Conservation (phyloP, 352 stramenopile species). For the Globisporangium megalacanthum region DNA sequence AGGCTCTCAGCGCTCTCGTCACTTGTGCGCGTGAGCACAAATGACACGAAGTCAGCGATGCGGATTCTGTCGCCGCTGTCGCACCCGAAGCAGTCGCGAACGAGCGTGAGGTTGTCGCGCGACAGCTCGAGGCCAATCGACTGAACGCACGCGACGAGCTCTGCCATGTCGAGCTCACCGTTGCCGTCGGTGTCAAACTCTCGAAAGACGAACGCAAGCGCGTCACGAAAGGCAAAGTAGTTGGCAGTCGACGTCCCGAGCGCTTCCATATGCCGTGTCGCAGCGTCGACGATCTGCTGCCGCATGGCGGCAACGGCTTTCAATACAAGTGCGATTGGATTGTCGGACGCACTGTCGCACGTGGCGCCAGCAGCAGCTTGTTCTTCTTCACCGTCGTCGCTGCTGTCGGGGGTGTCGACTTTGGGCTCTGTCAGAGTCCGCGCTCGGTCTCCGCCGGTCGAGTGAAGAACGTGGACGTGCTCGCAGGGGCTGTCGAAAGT, state of each 20-base stretch:
- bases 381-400: not conserved
- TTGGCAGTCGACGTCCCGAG: slow-evolving; percentile 20
- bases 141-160: slow-evolving; percentile 44
- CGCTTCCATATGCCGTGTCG: slow-evolving; percentile 20
- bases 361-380: not conserved
- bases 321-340: slow-evolving; percentile 23
- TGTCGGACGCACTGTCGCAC: slow-evolving; percentile 8
- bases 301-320: slow-evolving; percentile 29
- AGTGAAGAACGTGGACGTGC: no score
- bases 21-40: slow-evolving; percentile 37
- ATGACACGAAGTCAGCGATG: slow-evolving; percentile 72
- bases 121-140: slow-evolving; percentile 43
- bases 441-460: not conserved
- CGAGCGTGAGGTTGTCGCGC: slow-evolving; percentile 30
- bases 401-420: not conserved
- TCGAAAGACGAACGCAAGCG: slow-evolving; percentile 42
- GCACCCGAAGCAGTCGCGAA: slow-evolving; percentile 49
- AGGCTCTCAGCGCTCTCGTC: slow-evolving; percentile 18
- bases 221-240: slow-evolving; percentile 51
- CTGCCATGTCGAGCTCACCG: slow-evolving; percentile 44
- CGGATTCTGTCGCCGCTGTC: slow-evolving; percentile 28
- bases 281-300: slow-evolving; percentile 33
- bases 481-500: not conserved
- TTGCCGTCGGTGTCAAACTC: slow-evolving; percentile 51
- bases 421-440: not conserved